Percentiles rank a stretch among this genome's conserved stretches.
These are phyloP conservation scores for Taxawa tesnikishii DNA, from an alignment of 2,329 filamentous ascomycete genomes.

Conservation along the genomic window DNA sequence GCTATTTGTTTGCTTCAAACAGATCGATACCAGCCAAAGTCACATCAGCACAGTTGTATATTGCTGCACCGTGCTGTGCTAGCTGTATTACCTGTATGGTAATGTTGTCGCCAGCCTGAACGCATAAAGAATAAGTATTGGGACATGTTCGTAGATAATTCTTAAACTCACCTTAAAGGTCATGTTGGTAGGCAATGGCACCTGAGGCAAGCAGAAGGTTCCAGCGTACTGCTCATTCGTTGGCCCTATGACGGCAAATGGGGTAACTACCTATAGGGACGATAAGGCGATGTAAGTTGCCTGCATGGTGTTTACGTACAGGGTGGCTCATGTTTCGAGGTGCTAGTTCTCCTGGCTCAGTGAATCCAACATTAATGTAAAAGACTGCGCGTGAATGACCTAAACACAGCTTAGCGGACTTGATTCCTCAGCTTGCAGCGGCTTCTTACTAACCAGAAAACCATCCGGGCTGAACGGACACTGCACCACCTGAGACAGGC, in stretches of 20 bases:
- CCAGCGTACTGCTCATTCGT: slow-evolving; percentile 68
- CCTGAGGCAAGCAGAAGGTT: slow-evolving; percentile 78
- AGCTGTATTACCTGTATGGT: slow-evolving; percentile 82
- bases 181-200: slow-evolving; percentile 64
- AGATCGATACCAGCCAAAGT: not conserved
- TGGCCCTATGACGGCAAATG: slow-evolving; percentile 75
- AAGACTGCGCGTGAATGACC: slow-evolving; percentile 68
- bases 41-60: slow-evolving; percentile 61
- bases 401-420: too few relatives aligned
- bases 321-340: slow-evolving; percentile 78
- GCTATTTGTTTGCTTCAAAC: not conserved
- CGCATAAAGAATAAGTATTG: too few relatives aligned
- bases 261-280: slow-evolving; percentile 62
- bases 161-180: slow-evolving; percentile 58
- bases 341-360: slow-evolving; percentile 20
- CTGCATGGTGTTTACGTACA: too few relatives aligned
- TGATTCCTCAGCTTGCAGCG: too few relatives aligned
- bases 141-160: too few relatives aligned
- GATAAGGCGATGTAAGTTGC: too few relatives aligned
- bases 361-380: slow-evolving; percentile 85
- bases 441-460: slow-evolving; percentile 60
- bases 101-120: slow-evolving; percentile 72
- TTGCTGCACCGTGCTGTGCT: slow-evolving; percentile 68
- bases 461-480: slow-evolving; percentile 90
- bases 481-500: slow-evolving; percentile 76